Conservation (phyloP, 371 early-diverging fungal species). For the Circinella minor region DNA sequence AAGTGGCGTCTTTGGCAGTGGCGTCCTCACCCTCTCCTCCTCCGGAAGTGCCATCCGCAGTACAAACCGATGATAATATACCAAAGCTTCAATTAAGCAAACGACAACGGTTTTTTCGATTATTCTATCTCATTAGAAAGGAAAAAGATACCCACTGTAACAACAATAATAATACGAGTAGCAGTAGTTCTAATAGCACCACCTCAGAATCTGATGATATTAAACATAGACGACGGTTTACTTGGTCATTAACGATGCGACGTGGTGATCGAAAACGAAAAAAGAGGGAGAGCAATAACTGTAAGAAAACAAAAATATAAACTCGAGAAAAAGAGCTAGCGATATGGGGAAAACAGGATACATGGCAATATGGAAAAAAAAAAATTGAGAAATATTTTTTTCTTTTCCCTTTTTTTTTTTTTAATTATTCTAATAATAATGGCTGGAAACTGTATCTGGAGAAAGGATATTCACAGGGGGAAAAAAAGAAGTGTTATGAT, state of each 20-base stretch:
- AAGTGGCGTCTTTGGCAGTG: no score
- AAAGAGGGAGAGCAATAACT: conserved; percentile 1
- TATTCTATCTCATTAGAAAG: not conserved
- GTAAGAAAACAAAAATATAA: not conserved
- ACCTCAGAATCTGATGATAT: not conserved
- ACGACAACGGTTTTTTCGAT: conserved; percentile 6
- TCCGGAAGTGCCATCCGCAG: not conserved
- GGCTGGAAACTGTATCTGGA: no score
- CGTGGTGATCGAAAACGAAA: conserved; percentile 9
- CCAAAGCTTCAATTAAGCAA: conserved; percentile 3
- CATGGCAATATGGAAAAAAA: no score
- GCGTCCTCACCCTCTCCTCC: not conserved
- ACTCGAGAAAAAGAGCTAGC: not conserved
- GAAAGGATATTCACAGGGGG: no score
- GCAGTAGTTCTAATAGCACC: not conserved
- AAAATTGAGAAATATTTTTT: no score
- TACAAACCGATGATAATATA: not conserved
- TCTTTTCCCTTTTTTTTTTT: no score
- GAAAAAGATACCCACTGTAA: not conserved
- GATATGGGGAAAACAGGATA: no score
- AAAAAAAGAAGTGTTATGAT: no score
- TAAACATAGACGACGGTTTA: not conserved
- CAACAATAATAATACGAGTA: not conserved
- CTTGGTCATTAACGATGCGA: conserved; percentile 5
- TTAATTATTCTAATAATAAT: no score